phyloP scores from a whole-genome alignment of 2,329 filamentous ascomycete genomes.

The Westerdykella aurantiaca region DNA sequence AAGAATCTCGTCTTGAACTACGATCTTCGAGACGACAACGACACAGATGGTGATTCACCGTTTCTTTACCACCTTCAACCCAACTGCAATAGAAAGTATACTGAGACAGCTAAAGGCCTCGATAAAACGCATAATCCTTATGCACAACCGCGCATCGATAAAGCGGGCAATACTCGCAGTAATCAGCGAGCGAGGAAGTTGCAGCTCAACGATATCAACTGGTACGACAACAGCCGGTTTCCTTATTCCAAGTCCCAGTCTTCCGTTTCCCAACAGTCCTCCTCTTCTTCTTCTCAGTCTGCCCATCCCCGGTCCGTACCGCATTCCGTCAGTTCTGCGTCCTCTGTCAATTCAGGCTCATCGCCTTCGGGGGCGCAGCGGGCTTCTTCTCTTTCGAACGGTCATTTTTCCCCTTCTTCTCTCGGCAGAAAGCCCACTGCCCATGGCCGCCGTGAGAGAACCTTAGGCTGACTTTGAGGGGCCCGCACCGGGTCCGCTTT shows the following conservation, averaged over 20 bases:
- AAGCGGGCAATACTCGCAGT: conserved; percentile 58
- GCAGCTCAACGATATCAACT: conserved; percentile 95
- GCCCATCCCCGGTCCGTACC: neutral
- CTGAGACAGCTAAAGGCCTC: conserved; percentile 34
- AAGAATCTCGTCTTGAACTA: conserved; percentile 97
- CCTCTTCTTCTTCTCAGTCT: neutral
- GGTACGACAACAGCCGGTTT: conserved; percentile 55
- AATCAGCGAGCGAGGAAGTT: conserved; percentile 83
- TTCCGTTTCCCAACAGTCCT: neutral
- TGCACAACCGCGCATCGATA: conserved; percentile 47
- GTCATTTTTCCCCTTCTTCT: too few species aligned
- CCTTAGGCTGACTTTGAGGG: too few species aligned
- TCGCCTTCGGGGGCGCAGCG: too few species aligned
- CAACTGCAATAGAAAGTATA: conserved; percentile 47
- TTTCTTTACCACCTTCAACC: conserved; percentile 39
- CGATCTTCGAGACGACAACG: conserved; percentile 76
- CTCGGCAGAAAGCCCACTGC: too few species aligned
- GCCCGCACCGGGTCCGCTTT: too few species aligned
- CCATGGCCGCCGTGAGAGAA: too few species aligned
- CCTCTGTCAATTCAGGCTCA: conserved; percentile 1
- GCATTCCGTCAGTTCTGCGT: neutral
- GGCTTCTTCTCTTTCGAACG: too few species aligned
- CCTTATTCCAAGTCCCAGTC: conserved; percentile 9
- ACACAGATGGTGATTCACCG: conserved; percentile 62
- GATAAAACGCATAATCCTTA: conserved; percentile 41